These are phyloP conservation scores for Selaginella moellendorffii DNA, from an alignment of 75 land plant species.

Conservation along the genomic window DNA sequence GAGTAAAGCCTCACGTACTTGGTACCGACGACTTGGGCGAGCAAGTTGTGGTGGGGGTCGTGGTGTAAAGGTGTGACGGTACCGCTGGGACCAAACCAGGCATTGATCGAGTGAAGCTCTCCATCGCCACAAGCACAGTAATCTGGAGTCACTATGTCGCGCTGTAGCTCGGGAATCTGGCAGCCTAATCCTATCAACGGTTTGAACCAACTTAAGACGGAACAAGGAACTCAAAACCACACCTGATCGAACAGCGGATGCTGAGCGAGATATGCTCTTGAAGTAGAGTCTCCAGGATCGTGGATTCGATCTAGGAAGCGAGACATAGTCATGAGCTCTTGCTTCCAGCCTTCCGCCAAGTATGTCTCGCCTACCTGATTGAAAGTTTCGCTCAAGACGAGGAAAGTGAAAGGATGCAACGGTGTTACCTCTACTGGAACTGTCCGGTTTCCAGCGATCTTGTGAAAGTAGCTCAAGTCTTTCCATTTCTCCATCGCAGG, in stretches of 20 bases:
- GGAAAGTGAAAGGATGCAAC: no score
- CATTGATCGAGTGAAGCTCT: slow-evolving; percentile 69
- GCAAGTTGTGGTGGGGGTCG: slow-evolving; percentile 92
- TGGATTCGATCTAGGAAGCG: slow-evolving; percentile 57
- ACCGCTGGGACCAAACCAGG: slow-evolving; percentile 96
- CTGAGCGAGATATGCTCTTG: slow-evolving; percentile 81
- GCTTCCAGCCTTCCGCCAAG: slow-evolving; percentile 82
- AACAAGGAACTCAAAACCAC: no score
- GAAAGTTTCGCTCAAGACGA: no score
- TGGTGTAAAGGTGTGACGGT: slow-evolving; percentile 94
- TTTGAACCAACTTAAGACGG: no score
- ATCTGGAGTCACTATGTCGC: slow-evolving; percentile 63
- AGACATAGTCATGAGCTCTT: slow-evolving; percentile 79
- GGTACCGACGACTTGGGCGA: slow-evolving; percentile 78
- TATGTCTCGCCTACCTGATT: slow-evolving; percentile 89
- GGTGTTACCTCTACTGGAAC: slow-evolving; percentile 99
- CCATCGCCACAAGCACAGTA: slow-evolving; percentile 59
- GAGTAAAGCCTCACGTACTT: slow-evolving; percentile 86
- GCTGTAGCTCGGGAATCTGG: slow-evolving; percentile 62
- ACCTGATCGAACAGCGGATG: slow-evolving; percentile 97
- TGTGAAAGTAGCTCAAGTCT: slow-evolving; percentile 50
- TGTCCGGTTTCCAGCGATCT: slow-evolving; percentile 67
- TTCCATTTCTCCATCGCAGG: slow-evolving; percentile 80
- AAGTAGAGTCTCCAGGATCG: slow-evolving; percentile 17
- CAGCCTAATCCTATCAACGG: slow-evolving; percentile 9